Percentiles rank a stretch among this genome's conserved stretches.
Evolutionary conservation across 2,329 filamentous ascomycete genomes (phyloP).

Genomic region (Paecilomyces niveus): DNA sequence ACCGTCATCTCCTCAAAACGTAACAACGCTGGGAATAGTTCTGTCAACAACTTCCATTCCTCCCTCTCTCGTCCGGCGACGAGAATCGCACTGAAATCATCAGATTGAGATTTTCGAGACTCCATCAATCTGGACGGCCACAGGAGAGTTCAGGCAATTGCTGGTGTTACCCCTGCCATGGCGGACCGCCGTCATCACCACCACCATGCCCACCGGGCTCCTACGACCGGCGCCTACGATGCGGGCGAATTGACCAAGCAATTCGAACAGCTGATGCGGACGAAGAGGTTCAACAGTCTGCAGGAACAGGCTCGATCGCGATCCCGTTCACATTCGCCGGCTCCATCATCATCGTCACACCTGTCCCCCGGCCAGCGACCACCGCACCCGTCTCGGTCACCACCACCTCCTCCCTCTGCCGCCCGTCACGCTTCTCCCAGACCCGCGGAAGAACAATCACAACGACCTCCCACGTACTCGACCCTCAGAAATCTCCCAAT

Average conservation of each 20-base stretch:
- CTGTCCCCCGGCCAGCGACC: conserved; percentile 18
- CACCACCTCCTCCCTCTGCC: conserved; percentile 28
- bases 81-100: background rate
- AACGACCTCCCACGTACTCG: conserved; percentile 48
- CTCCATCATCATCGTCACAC: conserved; percentile 24
- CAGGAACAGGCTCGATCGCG: conserved; percentile 55
- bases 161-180: conserved; percentile 25
- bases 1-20: conserved; percentile 5
- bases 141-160: background rate
- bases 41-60: conserved; percentile 3
- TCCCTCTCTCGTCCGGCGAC: conserved; percentile 1
- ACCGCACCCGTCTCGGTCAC: conserved; percentile 28
- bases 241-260: conserved; percentile 71
- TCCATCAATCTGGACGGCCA: conserved; percentile 16
- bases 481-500: conserved; percentile 59
- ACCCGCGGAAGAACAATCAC: conserved; percentile 15
- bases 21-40: conserved; percentile 8
- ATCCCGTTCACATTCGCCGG: conserved; percentile 53
- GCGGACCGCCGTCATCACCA: conserved; percentile 22
- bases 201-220: conserved; percentile 23
- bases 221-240: conserved; percentile 50
- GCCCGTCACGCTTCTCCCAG: conserved; percentile 24
- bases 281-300: conserved; percentile 79
- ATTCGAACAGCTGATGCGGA: conserved; percentile 81
- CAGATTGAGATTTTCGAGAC: conserved; percentile 1